phyloP scores from a whole-genome alignment of 2,329 filamentous ascomycete species.

The Hortaea sp. region DNA sequence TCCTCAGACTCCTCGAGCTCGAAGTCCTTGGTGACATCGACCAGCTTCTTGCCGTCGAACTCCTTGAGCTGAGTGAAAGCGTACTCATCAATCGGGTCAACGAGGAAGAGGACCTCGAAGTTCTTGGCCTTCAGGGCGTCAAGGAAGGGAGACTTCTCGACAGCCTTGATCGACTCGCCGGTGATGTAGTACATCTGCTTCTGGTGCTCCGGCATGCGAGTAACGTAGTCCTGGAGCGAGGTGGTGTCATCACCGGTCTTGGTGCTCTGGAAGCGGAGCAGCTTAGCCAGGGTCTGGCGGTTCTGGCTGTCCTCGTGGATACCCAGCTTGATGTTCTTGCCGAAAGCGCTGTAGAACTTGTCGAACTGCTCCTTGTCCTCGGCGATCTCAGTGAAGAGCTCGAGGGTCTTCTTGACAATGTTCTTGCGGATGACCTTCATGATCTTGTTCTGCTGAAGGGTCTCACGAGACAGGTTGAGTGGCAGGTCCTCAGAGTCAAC shows the following conservation, averaged over 20 bases:
- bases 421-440: conserved; percentile 99
- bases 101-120: conserved; percentile 98
- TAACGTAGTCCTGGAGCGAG: conserved; percentile 93
- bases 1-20: conserved; percentile 99
- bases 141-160: conserved; percentile 96
- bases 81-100: conserved; percentile 98
- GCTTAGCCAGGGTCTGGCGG: conserved; percentile 84
- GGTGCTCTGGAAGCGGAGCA: conserved; percentile 97
- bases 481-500: conserved; percentile 99
- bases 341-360: conserved; percentile 99
- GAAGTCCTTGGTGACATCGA: conserved; percentile 99
- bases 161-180: conserved; percentile 97
- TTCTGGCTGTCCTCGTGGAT: conserved; percentile 99
- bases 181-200: conserved; percentile 99
- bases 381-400: conserved; percentile 97
- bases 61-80: conserved; percentile 99
- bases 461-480: conserved; percentile 99
- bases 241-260: conserved; percentile 97
- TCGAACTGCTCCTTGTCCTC: conserved; percentile 99
- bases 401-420: conserved; percentile 99
- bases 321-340: conserved; percentile 99
- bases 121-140: conserved; percentile 97
- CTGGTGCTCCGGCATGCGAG: conserved; percentile 99
- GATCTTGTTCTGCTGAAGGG: conserved; percentile 99
- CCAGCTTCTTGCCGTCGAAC: conserved; percentile 99